Conservation (phyloP, 495 filamentous ascomycete species). For the Zalerion maritima region DNA sequence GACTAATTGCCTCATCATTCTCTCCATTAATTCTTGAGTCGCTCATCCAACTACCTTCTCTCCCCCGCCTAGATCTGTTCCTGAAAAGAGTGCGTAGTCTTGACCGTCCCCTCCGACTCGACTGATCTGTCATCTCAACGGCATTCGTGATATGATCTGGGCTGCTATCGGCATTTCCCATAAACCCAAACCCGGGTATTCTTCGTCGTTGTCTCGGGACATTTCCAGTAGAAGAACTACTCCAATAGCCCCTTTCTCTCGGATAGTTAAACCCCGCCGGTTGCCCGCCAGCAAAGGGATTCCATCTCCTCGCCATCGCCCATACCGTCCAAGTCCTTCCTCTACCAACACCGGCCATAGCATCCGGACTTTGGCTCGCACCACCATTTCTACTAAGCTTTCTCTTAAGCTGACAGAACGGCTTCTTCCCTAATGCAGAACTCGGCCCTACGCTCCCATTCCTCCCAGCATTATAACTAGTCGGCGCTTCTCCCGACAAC, state of each 20-base stretch:
- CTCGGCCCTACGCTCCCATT: conserved; percentile 26
- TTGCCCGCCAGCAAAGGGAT: conserved; percentile 20
- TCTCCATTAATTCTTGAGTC: too few species aligned
- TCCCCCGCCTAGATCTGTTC: too few species aligned
- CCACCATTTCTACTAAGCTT: too few species aligned
- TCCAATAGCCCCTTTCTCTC: conserved; percentile 1
- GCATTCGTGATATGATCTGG: not conserved
- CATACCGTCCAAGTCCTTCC: conserved; percentile 2
- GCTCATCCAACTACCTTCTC: too few species aligned
- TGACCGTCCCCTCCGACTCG: conserved; percentile 1
- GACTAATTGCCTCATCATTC: too few species aligned
- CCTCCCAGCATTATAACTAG: conserved; percentile 19
- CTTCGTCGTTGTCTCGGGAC: too few species aligned
- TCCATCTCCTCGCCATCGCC: conserved; percentile 12
- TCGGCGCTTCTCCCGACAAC: conserved; percentile 31
- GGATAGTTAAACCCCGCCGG: conserved; percentile 23
- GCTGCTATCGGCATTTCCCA: conserved; percentile 18
- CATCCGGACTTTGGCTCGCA: too few species aligned
- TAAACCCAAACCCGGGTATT: conserved; percentile 18
- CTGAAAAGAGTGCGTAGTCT: conserved; percentile 3
- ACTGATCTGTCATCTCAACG: not conserved
- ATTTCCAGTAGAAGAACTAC: too few species aligned
- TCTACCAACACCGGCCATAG: too few species aligned
- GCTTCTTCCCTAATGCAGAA: too few species aligned
- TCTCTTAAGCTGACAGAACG: too few species aligned